Base-by-base conservation (phyloP, 2,329 filamentous ascomycete genomes). In the Pyricularia sp. region DNA sequence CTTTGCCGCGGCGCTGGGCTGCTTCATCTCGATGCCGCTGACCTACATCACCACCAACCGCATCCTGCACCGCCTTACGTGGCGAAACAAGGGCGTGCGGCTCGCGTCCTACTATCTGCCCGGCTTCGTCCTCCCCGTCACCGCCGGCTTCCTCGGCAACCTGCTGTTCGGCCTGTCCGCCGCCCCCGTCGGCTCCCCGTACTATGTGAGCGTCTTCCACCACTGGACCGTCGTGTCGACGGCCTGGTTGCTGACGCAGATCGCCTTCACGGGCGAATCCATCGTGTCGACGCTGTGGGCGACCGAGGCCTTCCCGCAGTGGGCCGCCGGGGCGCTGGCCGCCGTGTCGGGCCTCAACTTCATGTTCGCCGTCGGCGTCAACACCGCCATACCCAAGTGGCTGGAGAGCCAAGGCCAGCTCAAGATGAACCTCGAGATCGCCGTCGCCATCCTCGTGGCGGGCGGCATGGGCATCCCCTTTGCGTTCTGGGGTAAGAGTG, bases 201-300 rank as follows among this genome's bases (percentile, higher is more conserved):
- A 23, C 11, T 64, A 64, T 17, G 26, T 64, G 69, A 4, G 9
- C 25, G 3, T 2, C 14, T 4, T 30, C 4, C 63, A 42, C 31
- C 64, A 66, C 64, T 66, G 33, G 64, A 17, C 31, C 31, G 28
- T 66, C 10, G 64, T 66, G 30, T 36, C 69, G 10, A 42, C 68
- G 2, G 66, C 58, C 6, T 67, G 55, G 50, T 67, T 70, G 14
- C 69, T 73, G 11, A 70, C 73, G 0, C 72, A 74, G 64, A 36
- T 66, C 20, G 68, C 74, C 68, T 73, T 72, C 66, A 61, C 71
- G 14, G 69, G 71, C 30, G 72, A 68, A 25, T 70, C 70, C 31
- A 72, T 74, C 23, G 73, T 72, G n/a, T 71, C 70, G 23, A 72
- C 73, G 10, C 70, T 75, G 25, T 75, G 74, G 74, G 69, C 75